Evolutionary conservation across 2,329 filamentous ascomycete genomes (phyloP).

Genomic region (Cryphonectria naterciae): DNA sequence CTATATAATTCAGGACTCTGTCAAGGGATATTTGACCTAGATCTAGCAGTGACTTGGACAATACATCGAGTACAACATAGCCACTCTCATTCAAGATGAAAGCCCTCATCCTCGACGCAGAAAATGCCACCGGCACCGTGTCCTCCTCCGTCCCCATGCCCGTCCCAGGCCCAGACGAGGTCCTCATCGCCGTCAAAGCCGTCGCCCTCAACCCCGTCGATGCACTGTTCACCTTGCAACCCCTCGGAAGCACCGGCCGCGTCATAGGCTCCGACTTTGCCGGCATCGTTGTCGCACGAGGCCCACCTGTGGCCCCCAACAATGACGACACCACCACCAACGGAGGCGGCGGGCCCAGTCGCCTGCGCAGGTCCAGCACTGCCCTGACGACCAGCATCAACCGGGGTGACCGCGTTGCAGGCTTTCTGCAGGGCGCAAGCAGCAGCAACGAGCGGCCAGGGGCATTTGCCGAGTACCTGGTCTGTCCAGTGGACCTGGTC

Average conservation of each 20-base stretch:
- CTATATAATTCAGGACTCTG: background rate
- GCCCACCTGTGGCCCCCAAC: conserved; percentile 2
- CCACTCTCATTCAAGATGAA: conserved; percentile 14
- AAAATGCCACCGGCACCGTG: conserved; percentile 24
- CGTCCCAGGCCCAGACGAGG: conserved; percentile 39
- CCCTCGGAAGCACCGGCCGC: conserved; percentile 39
- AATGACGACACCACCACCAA: background rate
- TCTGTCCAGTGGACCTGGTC: conserved; percentile 41
- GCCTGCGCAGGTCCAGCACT: conserved; percentile 27
- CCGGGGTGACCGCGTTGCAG: conserved; percentile 42
- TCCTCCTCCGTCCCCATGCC: conserved; percentile 18
- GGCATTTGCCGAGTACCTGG: conserved; percentile 49
- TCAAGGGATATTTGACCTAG: background rate
- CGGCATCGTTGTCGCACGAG: conserved; percentile 37
- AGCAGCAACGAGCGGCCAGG: conserved; percentile 47
- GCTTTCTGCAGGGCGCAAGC: conserved; percentile 49
- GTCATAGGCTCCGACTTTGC: conserved; percentile 48
- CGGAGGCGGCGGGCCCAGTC: background rate
- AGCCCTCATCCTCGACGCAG: conserved; percentile 28
- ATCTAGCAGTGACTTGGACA: no score
- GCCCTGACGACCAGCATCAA: conserved; percentile 27
- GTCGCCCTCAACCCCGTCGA: conserved; percentile 47
- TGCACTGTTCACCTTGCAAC: conserved; percentile 41
- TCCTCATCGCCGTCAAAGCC: conserved; percentile 46
- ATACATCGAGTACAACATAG: background rate